Base-by-base conservation (phyloP, 371 early-diverging fungal genomes). In the Lichtheimia corymbifera region DNA sequence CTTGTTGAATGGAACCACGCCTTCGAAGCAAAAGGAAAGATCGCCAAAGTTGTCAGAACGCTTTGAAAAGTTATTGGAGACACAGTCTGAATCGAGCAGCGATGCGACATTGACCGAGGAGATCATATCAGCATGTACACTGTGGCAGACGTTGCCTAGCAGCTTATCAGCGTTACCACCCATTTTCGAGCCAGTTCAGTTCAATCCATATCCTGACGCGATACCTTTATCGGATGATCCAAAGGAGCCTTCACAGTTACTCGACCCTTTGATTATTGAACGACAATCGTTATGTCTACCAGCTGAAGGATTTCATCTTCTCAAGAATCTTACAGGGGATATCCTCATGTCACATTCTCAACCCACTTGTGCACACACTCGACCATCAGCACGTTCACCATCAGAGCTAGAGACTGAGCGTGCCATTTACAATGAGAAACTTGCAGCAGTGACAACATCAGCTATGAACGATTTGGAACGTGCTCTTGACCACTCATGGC, bases 281-380 rank as follows among this genome's bases (percentile, higher is more conserved):
- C 79, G 81, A 22, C 82, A 81, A 27, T 67, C 84, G 1, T 65
- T 90, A 28, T 80, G 88, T 50, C 73, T 92, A 59, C 83, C 87
- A 0, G 84, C 87, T 13, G 79, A 87, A 20, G 76, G 80, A 22
- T 92, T 91, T 54, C 85, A 86, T 50, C 65, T 90, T 30, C 67
- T 91, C 35, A 88, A 88, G 58, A 79, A 86, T 60, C 81, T 91
- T 53, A 89, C 91, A 22, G 87, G 85, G 18, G 85, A 88, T 54
- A 80, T 88, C 44, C 79, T 91, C 1, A 77, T 86, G 17, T 88
- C 88, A 35, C 91, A 91, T 65, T 82, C 88, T 53, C 85, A 86
- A 55, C 89, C 91, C 17, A 85, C 86, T 18, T 93, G 93, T 68
- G 74, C 84, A 53, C 93, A 93, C 65, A 83, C 77, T 2, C 83